A percentile compares a stretch with the other conserved stretches of the same genome.
Evolutionary conservation across 208 protist species (phyloP).

Genomic region (Leishmania braziliensis): DNA sequence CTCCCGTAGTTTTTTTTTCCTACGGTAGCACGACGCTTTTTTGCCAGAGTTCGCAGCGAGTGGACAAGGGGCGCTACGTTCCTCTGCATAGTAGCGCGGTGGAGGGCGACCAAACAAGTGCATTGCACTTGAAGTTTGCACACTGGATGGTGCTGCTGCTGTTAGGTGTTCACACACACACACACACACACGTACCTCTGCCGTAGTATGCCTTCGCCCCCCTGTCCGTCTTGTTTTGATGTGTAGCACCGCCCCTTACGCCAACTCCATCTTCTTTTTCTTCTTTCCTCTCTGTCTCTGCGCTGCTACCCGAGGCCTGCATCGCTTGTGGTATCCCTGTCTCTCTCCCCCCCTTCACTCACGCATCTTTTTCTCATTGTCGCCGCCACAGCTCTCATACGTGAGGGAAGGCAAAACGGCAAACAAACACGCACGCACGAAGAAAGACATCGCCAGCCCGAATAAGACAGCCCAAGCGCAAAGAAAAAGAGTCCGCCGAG

Average conservation of each 20-base stretch:
- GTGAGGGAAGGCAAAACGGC: neutral
- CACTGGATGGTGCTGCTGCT: neutral
- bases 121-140: neutral
- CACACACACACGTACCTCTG: neutral
- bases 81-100: neutral
- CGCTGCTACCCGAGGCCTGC: neutral
- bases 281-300: neutral
- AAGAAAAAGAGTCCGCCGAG: neutral
- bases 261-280: neutral
- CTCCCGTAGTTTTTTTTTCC: neutral
- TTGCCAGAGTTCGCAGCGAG: neutral
- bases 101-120: neutral
- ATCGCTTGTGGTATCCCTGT: neutral
- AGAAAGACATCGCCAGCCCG: neutral
- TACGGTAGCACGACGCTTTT: neutral
- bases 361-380: neutral
- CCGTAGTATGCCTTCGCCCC: neutral
- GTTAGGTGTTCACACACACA: neutral
- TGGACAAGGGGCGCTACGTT: neutral
- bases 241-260: neutral
- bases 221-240: neutral
- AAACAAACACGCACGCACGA: neutral
- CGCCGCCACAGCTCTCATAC: neutral
- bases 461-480: neutral
- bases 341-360: neutral